Conservation (phyloP, 208 protist species). For the Phytomonas sp. region DNA sequence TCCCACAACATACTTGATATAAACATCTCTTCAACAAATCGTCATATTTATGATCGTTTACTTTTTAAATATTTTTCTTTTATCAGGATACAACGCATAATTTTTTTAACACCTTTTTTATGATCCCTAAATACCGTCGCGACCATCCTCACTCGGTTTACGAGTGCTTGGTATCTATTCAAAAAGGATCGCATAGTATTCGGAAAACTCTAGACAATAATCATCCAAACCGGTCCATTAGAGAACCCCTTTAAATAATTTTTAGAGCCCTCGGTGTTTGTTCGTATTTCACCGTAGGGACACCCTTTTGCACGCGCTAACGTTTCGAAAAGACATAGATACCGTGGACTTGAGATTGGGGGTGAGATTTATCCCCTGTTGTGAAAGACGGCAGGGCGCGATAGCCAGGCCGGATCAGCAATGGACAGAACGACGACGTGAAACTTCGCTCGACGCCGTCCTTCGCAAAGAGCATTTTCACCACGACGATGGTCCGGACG, state of each 20-base stretch:
- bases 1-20: background rate
- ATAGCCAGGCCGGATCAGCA: slow-evolving; percentile 55
- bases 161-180: background rate
- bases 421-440: slow-evolving; percentile 56
- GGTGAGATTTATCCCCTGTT: slow-evolving; percentile 28
- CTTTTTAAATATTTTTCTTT: background rate
- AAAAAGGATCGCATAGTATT: background rate
- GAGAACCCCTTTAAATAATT: background rate
- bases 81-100: background rate
- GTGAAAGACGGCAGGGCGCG: slow-evolving; percentile 53
- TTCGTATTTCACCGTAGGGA: background rate
- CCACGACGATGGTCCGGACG: slow-evolving; percentile 52
- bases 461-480: slow-evolving; percentile 65
- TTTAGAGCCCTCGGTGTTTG: background rate
- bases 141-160: background rate
- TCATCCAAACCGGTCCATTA: background rate
- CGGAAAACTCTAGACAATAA: background rate
- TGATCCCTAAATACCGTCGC: background rate
- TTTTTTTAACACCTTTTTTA: background rate
- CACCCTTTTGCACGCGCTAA: background rate
- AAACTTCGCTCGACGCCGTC: slow-evolving; percentile 50
- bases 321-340: slow-evolving; percentile 56
- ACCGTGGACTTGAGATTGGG: slow-evolving; percentile 37
- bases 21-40: background rate
- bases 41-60: background rate